These are phyloP conservation scores for Neurospora sp. DNA, from an alignment of 2,329 filamentous ascomycete species.

Conservation along the genomic window DNA sequence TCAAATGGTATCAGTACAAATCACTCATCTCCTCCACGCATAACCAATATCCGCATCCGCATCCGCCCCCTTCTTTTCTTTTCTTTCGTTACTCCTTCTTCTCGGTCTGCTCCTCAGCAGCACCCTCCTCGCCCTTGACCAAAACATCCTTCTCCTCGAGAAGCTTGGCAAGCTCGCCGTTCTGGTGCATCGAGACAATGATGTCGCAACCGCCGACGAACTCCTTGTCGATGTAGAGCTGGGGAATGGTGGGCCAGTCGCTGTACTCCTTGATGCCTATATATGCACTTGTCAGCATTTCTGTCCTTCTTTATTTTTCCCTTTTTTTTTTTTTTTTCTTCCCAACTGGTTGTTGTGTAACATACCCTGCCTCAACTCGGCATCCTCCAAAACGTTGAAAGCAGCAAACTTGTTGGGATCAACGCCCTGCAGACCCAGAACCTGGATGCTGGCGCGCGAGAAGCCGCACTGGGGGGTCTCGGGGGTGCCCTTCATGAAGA, in stretches of 20 bases:
- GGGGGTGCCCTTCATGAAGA: conserved; percentile 90
- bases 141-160: conserved; percentile 89
- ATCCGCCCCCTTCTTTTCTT: background rate
- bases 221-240: conserved; percentile 90
- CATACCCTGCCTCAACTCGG: conserved; percentile 69
- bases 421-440: conserved; percentile 87
- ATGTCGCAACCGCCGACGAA: conserved; percentile 98
- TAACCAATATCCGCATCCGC: background rate
- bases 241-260: conserved; percentile 97
- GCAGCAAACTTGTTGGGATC: conserved; percentile 95
- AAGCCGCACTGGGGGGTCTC: conserved; percentile 79
- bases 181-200: conserved; percentile 92
- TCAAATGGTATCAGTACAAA: background rate
- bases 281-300: background rate
- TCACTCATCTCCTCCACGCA: background rate
- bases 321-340: background rate
- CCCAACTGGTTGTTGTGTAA: background rate
- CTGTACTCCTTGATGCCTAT: conserved; percentile 97
- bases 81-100: conserved; percentile 23
- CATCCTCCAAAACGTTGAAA: conserved; percentile 92
- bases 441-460: conserved; percentile 89
- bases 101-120: conserved; percentile 19
- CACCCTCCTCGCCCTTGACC: conserved; percentile 44
- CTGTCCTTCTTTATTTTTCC: background rate
- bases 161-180: conserved; percentile 83